Percentiles rank a stretch among this genome's conserved stretches.
These are phyloP conservation scores for Nakataea oryzae DNA, from an alignment of 2,329 filamentous ascomycete species.

Conservation along the genomic window DNA sequence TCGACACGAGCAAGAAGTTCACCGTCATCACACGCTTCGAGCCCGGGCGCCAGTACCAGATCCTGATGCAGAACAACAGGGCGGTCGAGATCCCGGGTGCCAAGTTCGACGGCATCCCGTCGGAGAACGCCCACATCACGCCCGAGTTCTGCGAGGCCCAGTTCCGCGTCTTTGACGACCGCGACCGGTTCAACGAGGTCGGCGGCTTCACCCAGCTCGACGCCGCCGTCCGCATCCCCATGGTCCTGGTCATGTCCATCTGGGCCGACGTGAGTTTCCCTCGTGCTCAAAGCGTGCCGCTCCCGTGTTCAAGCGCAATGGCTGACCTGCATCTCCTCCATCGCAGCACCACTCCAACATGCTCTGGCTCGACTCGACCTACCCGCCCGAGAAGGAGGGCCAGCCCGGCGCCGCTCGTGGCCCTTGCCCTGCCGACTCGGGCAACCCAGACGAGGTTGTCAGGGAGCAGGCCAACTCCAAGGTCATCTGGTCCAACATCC, in stretches of 20 bases:
- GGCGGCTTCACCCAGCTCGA: constrained; percentile 45
- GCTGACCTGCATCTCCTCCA: background rate
- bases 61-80: constrained; percentile 48
- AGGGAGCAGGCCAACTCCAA: constrained; percentile 21
- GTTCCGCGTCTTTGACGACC: constrained; percentile 41
- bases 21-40: constrained; percentile 54
- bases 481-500: constrained; percentile 36
- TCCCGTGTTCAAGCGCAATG: background rate
- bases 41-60: constrained; percentile 35
- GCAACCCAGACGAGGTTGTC: constrained; percentile 27
- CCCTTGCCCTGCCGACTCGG: constrained; percentile 27
- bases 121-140: constrained; percentile 31
- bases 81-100: constrained; percentile 36
- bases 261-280: constrained; percentile 30
- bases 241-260: constrained; percentile 52
- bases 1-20: constrained; percentile 46
- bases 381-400: constrained; percentile 29
- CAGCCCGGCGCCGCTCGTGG: constrained; percentile 30
- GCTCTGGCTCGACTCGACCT: constrained; percentile 52
- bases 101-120: constrained; percentile 12
- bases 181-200: constrained; percentile 35
- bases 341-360: constrained; percentile 42
- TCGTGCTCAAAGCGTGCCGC: background rate
- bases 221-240: constrained; percentile 38
- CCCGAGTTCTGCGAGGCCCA: constrained; percentile 42